A percentile compares a stretch with the other conserved stretches of the same genome.
Evolutionary conservation across 768 basidiomycete genomes (phyloP).

Genomic region (Lactarius sanguifluus): DNA sequence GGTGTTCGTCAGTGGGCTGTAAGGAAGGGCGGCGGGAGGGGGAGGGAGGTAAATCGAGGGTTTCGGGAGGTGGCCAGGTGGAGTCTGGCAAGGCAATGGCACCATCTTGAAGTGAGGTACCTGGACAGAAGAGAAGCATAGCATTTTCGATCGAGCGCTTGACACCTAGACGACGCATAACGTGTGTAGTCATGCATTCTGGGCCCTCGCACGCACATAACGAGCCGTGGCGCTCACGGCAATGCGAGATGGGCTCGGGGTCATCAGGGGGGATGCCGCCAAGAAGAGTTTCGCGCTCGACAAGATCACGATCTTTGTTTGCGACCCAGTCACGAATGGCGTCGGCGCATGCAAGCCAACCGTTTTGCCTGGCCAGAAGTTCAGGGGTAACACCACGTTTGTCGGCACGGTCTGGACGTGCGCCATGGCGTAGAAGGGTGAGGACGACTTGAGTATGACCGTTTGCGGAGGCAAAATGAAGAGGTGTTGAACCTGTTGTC

Average conservation of each 20-base stretch:
- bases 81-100: constrained; percentile 2
- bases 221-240: constrained; percentile 29
- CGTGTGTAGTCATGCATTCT: constrained; percentile 17
- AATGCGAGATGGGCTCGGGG: constrained; percentile 40
- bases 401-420: constrained; percentile 76
- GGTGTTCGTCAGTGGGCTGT: constrained; percentile 29
- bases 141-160: constrained; percentile 81
- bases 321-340: constrained; percentile 65
- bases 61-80: constrained; percentile 21
- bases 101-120: constrained; percentile 18
- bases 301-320: constrained; percentile 61
- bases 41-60: constrained; percentile 6
- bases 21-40: constrained; percentile 20
- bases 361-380: constrained; percentile 75
- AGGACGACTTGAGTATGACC: constrained; percentile 79
- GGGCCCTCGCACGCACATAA: constrained; percentile 19
- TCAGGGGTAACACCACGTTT: constrained; percentile 92
- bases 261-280: constrained; percentile 30
- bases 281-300: constrained; percentile 44
- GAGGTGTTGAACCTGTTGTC: constrained; percentile 86
- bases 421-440: constrained; percentile 82
- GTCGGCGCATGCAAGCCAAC: constrained; percentile 76
- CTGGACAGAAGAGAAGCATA: constrained; percentile 22
- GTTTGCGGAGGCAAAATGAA: constrained; percentile 96
- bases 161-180: constrained; percentile 51